Conservation (phyloP, 306 rosid species). For the Sesbania bispinosa region DNA sequence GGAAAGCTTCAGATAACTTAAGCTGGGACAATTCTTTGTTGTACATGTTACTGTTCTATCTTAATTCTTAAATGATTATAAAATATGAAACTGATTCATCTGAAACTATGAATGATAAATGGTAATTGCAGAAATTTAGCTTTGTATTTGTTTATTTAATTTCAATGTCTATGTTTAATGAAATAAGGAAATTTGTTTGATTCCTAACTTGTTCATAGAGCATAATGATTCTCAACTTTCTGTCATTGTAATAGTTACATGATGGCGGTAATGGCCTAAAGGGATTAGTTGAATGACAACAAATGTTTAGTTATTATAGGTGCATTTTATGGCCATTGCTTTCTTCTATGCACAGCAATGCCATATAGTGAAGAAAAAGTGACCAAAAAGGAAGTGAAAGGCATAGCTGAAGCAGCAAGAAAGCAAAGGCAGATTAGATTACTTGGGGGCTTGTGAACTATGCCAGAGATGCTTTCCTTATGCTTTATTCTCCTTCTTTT, state of each 20-base stretch:
- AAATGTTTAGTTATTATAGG: not conserved
- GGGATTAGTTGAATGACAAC: not conserved
- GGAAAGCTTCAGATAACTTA: too few species aligned
- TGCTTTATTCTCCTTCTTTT: conserved; percentile 24
- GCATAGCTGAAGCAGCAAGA: conserved; percentile 24
- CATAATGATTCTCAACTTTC: conserved; percentile 25
- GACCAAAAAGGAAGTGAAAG: not conserved
- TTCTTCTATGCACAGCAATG: conserved; percentile 52
- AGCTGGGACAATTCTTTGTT: too few species aligned
- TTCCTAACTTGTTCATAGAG: conserved; percentile 19
- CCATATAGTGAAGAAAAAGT: conserved; percentile 23
- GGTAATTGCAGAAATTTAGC: not conserved
- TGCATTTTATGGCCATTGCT: conserved; percentile 26
- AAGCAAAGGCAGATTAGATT: conserved; percentile 23
- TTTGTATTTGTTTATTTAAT: not conserved
- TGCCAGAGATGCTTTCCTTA: conserved; percentile 37
- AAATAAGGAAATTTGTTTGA: not conserved
- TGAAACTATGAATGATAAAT: not conserved
- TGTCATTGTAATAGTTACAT: conserved; percentile 3
- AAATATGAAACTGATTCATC: not conserved
- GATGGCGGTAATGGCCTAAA: not conserved
- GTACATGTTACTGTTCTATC: not conserved
- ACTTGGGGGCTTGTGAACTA: conserved; percentile 7
- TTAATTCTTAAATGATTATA: not conserved
- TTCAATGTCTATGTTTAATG: not conserved